Base-by-base conservation (phyloP, 371 early-diverging fungal species). In the Cokeromyces recurvatus region DNA sequence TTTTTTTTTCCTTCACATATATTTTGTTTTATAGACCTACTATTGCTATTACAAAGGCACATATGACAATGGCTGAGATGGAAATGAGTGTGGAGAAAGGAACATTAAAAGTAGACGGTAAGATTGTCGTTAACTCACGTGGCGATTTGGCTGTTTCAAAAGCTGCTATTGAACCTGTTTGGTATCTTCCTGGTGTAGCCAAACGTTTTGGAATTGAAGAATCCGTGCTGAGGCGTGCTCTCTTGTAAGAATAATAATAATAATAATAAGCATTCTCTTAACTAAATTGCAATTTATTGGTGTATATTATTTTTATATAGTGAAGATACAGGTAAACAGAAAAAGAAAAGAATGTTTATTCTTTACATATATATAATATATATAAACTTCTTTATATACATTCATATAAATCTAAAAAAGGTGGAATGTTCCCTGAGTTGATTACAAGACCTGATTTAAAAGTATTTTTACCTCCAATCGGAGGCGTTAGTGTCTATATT, bases 341-440 rank as follows among this genome's bases (percentile, higher is more conserved):
- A n/a, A n/a, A n/a, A n/a, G n/a, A n/a, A n/a, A n/a, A n/a, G n/a
- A n/a, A n/a, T n/a, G n/a, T n/a, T n/a, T n/a, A n/a, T n/a, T n/a
- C n/a, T n/a, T 47, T 50, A 50, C 21, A n/a, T n/a, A n/a, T n/a
- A n/a, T n/a, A n/a, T n/a, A n/a, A n/a, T n/a, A n/a, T n/a, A n/a
- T n/a, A n/a, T n/a, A n/a, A n/a, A n/a, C n/a, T n/a, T n/a, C n/a
- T n/a, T n/a, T n/a, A n/a, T n/a, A n/a, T n/a, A n/a, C n/a, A n/a
- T n/a, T n/a, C n/a, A n/a, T n/a, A n/a, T n/a, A n/a, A 24, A 59
- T n/a, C n/a, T n/a, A n/a, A n/a, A n/a, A n/a, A n/a, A n/a, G n/a
- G 96, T 27, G 96, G 96, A 49, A 94, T 94, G 95, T 96, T 94
- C 56, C 95, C 96, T 0, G 96, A 96, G 55, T 79, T 96, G 48